Conservation (phyloP, 2,329 filamentous ascomycete genomes). For the Diaporthe vexans region DNA sequence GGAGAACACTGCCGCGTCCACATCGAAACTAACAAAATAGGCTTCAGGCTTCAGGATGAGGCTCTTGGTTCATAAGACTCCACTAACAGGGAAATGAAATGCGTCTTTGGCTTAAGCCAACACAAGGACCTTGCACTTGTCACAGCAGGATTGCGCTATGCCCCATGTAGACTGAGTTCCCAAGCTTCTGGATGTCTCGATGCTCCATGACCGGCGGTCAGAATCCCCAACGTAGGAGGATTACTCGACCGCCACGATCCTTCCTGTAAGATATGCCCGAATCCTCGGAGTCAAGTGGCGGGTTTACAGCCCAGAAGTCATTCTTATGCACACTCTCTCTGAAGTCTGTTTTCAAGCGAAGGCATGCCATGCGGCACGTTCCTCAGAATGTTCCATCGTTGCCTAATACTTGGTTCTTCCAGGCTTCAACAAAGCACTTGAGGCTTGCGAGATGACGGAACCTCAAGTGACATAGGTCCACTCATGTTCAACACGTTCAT, state of each 20-base stretch:
- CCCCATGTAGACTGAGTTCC: not conserved
- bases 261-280: not conserved
- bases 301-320: not conserved
- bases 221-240: not conserved
- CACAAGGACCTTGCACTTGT: constrained; percentile 15
- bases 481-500: not conserved
- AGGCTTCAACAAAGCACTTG: not conserved
- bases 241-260: not conserved
- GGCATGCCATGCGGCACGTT: not conserved
- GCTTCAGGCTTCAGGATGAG: not conserved
- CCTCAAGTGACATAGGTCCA: not conserved
- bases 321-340: not conserved
- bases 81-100: not conserved
- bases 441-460: not conserved
- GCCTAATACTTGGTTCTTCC: not conserved
- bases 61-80: not conserved
- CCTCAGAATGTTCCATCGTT: not conserved
- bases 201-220: not conserved
- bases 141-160: constrained; percentile 5
- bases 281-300: not conserved
- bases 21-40: not conserved
- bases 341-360: not conserved
- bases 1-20: not conserved
- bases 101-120: not conserved
- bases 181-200: not conserved